Evolutionary conservation across 495 filamentous ascomycete genomes (phyloP), one percentile per base, ranked within the genome.

Genomic region (Tetracladium setigerum): DNA sequence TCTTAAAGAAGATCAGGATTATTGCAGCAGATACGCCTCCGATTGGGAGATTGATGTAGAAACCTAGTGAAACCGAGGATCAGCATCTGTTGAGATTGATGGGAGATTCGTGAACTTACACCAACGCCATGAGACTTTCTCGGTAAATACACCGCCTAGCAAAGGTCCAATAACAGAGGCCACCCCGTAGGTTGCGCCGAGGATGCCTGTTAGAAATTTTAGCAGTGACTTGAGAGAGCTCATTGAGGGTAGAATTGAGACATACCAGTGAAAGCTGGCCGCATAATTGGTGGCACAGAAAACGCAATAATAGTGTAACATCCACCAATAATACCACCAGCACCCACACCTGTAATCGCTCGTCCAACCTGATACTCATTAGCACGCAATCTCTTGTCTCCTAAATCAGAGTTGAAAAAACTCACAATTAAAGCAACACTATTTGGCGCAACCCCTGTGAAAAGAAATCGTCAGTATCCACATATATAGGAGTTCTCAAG

Each of bases 261-360:
- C 14, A 53, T 47, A 4, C 50, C 41, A 84, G 64, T 67, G 44
- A 69, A 73, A 5, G 67, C 49, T 0, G 89, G 88, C 2, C 89
- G 72, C 43, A 77, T 74, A 8, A 64, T 63, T 0, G 94, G 70
- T 0, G 89, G 86, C 0, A 92, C 83, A 27, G 79, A 81, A 56
- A 86, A 76, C 35, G 79, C 74, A 17, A 95, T 73, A 55, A 95
- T 91, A 51, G 89, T 73, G 41, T 92, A 74, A 2, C 83, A 81
- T 5, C 89, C 89, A 4, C 82, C 82, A 61, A 87, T 89, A 46
- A 95, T 75, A 34, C 86, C 89, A 1, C 89, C 86, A 6, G 77
- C 74, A 16, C 89, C 89, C 11, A 92, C 50, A 16, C 89, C 90
- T 13, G 87, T 84, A 35, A 95, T 71, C n/a, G 89, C 88, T 34